Evolutionary conservation across 2,329 filamentous ascomycete species (phyloP).

Genomic region (Colletotrichum somersetense): DNA sequence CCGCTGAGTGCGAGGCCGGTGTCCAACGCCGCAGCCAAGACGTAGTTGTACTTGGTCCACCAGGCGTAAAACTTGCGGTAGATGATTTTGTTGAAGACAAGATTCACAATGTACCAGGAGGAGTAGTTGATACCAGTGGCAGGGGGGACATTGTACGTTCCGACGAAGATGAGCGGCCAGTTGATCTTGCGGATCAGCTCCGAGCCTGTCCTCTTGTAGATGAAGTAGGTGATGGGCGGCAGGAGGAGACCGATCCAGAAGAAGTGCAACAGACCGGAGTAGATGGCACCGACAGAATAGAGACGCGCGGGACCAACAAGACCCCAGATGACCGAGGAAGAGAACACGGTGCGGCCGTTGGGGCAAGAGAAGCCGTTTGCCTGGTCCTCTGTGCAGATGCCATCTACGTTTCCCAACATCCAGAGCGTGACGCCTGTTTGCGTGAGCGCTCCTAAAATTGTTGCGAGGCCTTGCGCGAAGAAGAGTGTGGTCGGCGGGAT

Average conservation of each 20-base stretch:
- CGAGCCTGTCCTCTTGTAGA: constrained; percentile 60
- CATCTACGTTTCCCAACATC: constrained; percentile 59
- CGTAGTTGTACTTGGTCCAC: constrained; percentile 71
- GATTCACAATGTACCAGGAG: constrained; percentile 66
- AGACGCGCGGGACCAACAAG: constrained; percentile 61
- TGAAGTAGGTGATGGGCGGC: constrained; percentile 62
- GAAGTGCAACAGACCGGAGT: constrained; percentile 65
- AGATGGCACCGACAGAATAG: constrained; percentile 57
- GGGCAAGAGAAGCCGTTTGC: constrained; percentile 67
- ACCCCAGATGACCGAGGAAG: constrained; percentile 72
- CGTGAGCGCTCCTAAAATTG: constrained; percentile 54
- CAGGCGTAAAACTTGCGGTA: constrained; percentile 64
- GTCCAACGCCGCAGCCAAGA: constrained; percentile 69
- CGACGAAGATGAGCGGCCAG: constrained; percentile 66
- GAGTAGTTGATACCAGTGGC: constrained; percentile 68
- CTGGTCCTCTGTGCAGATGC: constrained; percentile 64
- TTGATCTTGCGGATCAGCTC: constrained; percentile 62
- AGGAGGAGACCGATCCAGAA: constrained; percentile 63
- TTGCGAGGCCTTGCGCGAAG: constrained; percentile 71
- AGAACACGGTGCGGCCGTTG: constrained; percentile 70
- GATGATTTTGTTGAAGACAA: constrained; percentile 67
- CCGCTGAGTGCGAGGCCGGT: constrained; percentile 68
- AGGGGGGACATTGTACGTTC: constrained; percentile 63
- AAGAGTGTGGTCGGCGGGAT: constrained; percentile 70
- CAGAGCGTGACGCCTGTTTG: constrained; percentile 51